Base-by-base conservation (phyloP, 257 asterid species). In the Forsythia viridissima region DNA sequence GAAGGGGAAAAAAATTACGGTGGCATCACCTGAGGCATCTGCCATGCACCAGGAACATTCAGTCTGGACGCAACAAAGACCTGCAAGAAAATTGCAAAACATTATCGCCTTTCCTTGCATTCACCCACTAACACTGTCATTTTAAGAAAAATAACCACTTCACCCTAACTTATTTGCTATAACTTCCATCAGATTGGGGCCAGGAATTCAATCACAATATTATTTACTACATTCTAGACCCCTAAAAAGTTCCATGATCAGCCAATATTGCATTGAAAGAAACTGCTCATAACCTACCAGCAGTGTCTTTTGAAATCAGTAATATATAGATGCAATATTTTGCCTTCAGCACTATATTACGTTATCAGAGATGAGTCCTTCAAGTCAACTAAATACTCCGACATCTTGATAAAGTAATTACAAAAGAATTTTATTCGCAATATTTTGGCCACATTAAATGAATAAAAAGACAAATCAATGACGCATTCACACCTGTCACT, bases 1-100 rank as follows among this genome's bases (percentile, higher is more conserved):
- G 70, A 76, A 59, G 39, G 8, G 70, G 70, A 63, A 24, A 61
- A 24, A 13, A 61, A 61, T 24, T 21, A 61, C 9, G 18, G 77
- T 69, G 74, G 61, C 40, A 71, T 84, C 86, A 93, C 99, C 99
- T 95, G 99, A 76, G 99, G 98, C 99, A 95, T 95, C 88, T 95
- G 99, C 99, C 99, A 95, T 61, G 99, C 99, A 87, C 99, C 99
- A 38, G 99, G 99, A 80, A 95, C 98, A 82, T 95, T 95, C 87
- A 95, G 76, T 89, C 93, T 87, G 72, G 99, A 95, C 36, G 99
- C 99, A 80, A 95, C 98, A 84, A 95, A 95, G 79, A 95, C 93
- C 99, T 94, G 96, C 52, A 86, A 82, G 61, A 21, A 67, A 82
- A 75, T 76, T 42, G 40, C 77, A 80, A 9, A 59, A 63, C 43